These are phyloP conservation scores for Meredithiella fracta DNA, from an alignment of 2,329 filamentous ascomycete genomes.

Conservation along the genomic window DNA sequence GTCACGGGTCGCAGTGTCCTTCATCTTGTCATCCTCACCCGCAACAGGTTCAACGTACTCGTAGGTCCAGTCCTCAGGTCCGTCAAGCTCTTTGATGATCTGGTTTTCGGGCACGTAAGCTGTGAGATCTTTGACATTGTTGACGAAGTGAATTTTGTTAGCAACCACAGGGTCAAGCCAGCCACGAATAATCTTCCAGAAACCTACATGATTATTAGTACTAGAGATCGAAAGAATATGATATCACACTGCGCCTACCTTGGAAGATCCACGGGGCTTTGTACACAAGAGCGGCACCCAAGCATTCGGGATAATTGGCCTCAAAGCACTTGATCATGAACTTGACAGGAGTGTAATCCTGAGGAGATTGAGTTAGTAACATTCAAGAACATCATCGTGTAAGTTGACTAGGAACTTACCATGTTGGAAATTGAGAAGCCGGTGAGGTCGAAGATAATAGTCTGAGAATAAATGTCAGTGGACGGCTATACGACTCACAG, in stretches of 20 bases:
- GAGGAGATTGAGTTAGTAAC: neutral
- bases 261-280: slow-evolving; percentile 97
- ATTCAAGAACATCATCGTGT: neutral
- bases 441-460: slow-evolving; percentile 90
- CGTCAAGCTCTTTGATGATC: slow-evolving; percentile 71
- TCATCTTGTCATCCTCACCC: slow-evolving; percentile 64
- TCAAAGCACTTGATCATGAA: slow-evolving; percentile 99
- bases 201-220: slow-evolving; percentile 35
- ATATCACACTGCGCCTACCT: slow-evolving; percentile 29
- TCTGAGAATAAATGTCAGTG: slow-evolving; percentile 34
- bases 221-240: neutral
- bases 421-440: slow-evolving; percentile 89
- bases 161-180: slow-evolving; percentile 97
- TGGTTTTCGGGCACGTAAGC: slow-evolving; percentile 54
- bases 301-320: slow-evolving; percentile 89
- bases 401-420: slow-evolving; percentile 30
- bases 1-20: slow-evolving; percentile 45
- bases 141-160: slow-evolving; percentile 84
- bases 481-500: no score
- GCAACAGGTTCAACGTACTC: slow-evolving; percentile 58
- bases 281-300: slow-evolving; percentile 82
- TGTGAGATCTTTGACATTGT: slow-evolving; percentile 60
- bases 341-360: slow-evolving; percentile 90
- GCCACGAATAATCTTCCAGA: slow-evolving; percentile 87
- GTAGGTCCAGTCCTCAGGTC: slow-evolving; percentile 73